Conservation (phyloP, 2,329 filamentous ascomycete genomes). For the Monosporascus ibericus region DNA sequence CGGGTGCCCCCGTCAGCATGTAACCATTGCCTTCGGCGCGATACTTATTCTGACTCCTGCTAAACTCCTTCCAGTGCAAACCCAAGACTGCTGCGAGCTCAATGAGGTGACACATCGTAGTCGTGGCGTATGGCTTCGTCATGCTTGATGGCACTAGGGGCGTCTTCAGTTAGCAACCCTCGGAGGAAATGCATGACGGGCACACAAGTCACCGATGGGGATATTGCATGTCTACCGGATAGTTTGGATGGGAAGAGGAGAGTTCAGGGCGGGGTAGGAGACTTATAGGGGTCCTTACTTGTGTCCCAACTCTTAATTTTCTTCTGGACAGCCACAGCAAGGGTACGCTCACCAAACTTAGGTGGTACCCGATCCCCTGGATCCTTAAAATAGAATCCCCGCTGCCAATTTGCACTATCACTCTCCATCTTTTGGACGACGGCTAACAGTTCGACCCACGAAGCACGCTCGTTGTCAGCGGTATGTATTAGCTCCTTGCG, state of each 20-base stretch:
- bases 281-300: neutral
- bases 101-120: conserved; percentile 48
- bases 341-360: conserved; percentile 1
- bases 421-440: conserved; percentile 26
- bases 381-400: neutral
- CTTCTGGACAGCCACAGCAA: conserved; percentile 16
- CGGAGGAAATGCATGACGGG: neutral
- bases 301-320: conserved; percentile 18
- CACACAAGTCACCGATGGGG: neutral
- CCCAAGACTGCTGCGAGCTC: conserved; percentile 49
- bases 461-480: conserved; percentile 31
- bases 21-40: conserved; percentile 52
- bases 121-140: conserved; percentile 35
- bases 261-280: neutral
- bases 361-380: neutral
- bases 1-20: conserved; percentile 39
- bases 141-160: conserved; percentile 12
- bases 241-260: neutral
- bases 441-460: conserved; percentile 27
- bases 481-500: conserved; percentile 21
- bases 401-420: conserved; percentile 22
- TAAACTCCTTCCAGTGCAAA: conserved; percentile 54
- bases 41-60: conserved; percentile 43
- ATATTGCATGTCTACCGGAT: too few species aligned
- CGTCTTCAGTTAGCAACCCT: neutral